A percentile compares a stretch with the other conserved stretches of the same genome.
These are phyloP conservation scores for Gossypium anomalum DNA, from an alignment of 345 rosid genomes.

Conservation along the genomic window DNA sequence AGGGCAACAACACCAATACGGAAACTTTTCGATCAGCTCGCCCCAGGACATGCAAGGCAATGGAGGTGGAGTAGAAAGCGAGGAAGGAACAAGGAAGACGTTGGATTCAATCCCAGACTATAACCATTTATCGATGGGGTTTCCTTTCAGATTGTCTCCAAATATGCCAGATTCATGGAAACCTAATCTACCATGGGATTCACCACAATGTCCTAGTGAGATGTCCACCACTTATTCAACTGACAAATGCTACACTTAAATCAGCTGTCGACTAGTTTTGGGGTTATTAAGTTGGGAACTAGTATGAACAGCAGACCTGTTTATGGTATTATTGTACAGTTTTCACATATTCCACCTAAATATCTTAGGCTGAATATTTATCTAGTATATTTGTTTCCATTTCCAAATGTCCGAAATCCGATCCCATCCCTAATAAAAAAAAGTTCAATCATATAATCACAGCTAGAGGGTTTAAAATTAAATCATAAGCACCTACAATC, in stretches of 20 bases:
- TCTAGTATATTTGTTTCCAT: neutral
- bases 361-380: neutral
- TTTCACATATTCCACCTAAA: slow-evolving; percentile 1
- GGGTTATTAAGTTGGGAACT: slow-evolving; percentile 10
- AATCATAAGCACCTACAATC: too few relatives aligned
- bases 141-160: slow-evolving; percentile 52
- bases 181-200: slow-evolving; percentile 44
- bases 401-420: too few relatives aligned
- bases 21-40: slow-evolving; percentile 35
- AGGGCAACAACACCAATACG: slow-evolving; percentile 30
- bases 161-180: slow-evolving; percentile 32
- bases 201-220: slow-evolving; percentile 48
- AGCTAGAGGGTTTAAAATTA: too few relatives aligned
- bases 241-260: slow-evolving; percentile 47
- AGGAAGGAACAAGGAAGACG: slow-evolving; percentile 27
- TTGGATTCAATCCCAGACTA: slow-evolving; percentile 5
- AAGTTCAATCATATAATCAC: too few relatives aligned
- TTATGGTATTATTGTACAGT: slow-evolving; percentile 26
- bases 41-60: slow-evolving; percentile 36
- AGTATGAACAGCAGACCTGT: slow-evolving; percentile 8
- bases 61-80: slow-evolving; percentile 21
- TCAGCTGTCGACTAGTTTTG: slow-evolving; percentile 11
- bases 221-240: slow-evolving; percentile 53
- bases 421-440: too few relatives aligned
- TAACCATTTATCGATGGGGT: slow-evolving; percentile 35